A percentile compares a stretch with the other conserved stretches of the same genome.
Conservation (phyloP, 768 basidiomycete genomes). For the Rhodotorula toruloides region DNA sequence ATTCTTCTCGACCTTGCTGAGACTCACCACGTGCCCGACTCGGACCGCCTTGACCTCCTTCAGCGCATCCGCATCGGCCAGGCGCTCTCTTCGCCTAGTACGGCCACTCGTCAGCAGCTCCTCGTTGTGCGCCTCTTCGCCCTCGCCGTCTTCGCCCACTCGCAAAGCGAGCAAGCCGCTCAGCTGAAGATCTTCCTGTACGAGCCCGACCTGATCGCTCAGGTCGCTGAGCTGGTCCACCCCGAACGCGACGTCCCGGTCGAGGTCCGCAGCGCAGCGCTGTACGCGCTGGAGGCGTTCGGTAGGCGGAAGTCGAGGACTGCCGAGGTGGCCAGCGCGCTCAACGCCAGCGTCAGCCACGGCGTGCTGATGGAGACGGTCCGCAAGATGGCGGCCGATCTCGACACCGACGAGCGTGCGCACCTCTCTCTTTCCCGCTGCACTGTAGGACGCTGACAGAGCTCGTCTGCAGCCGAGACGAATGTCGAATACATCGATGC, state of each 20-base stretch:
- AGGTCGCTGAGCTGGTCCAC: constrained; percentile 83
- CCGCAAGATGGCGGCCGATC: constrained; percentile 70
- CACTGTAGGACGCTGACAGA: too few species aligned
- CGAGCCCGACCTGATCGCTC: constrained; percentile 83
- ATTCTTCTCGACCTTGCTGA: constrained; percentile 70
- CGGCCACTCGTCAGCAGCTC: constrained; percentile 65
- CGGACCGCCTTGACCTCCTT: constrained; percentile 80
- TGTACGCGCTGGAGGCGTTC: constrained; percentile 84
- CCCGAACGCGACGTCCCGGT: constrained; percentile 64
- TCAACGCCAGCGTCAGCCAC: constrained; percentile 94
- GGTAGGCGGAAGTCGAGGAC: constrained; percentile 75
- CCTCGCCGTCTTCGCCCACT: constrained; percentile 68
- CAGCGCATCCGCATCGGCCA: constrained; percentile 78
- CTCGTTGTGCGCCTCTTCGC: constrained; percentile 74
- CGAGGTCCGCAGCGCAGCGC: constrained; percentile 72
- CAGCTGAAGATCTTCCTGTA: constrained; percentile 80
- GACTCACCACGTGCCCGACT: constrained; percentile 63
- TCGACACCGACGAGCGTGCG: constrained; percentile 48
- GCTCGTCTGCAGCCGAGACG: constrained; percentile 36
- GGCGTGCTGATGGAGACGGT: constrained; percentile 86
- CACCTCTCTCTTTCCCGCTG: not conserved
- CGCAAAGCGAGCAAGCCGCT: constrained; percentile 43
- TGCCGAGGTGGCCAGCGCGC: constrained; percentile 77
- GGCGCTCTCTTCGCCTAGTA: constrained; percentile 49
- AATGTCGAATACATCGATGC: constrained; percentile 58